Evolutionary conservation across 768 basidiomycete genomes (phyloP).

Genomic region (Suillus hirtellus): DNA sequence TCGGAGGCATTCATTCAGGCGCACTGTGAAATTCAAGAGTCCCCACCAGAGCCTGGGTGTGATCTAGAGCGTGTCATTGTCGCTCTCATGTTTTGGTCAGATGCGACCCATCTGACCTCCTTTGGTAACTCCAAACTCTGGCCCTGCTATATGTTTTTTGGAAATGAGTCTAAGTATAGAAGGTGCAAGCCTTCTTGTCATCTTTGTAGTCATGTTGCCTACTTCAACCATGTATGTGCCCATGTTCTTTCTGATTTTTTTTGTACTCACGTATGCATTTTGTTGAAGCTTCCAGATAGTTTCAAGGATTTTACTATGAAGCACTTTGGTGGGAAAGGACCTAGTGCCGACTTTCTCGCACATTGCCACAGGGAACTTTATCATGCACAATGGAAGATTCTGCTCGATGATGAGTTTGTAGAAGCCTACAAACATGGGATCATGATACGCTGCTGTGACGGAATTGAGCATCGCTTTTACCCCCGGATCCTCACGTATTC

Average conservation of each 20-base stretch:
- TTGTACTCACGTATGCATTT: neutral
- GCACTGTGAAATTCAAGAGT: slow-evolving; percentile 19
- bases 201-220: slow-evolving; percentile 15
- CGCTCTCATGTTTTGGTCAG: slow-evolving; percentile 33
- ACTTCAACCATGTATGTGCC: slow-evolving; percentile 13
- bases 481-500: slow-evolving; percentile 31
- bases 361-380: too few relatives aligned
- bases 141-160: slow-evolving; percentile 27
- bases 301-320: slow-evolving; percentile 18
- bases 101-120: slow-evolving; percentile 32
- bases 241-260: neutral
- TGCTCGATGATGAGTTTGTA: too few relatives aligned
- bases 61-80: slow-evolving; percentile 17
- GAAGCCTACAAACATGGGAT: slow-evolving; percentile 9
- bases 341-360: neutral
- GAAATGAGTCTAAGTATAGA: slow-evolving; percentile 24
- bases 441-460: slow-evolving; percentile 15
- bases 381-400: too few relatives aligned
- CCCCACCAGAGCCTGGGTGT: slow-evolving; percentile 19
- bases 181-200: slow-evolving; percentile 19
- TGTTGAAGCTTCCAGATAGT: slow-evolving; percentile 15
- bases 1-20: slow-evolving; percentile 20
- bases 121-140: slow-evolving; percentile 32
- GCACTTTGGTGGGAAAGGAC: slow-evolving; percentile 7
- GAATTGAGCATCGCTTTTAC: slow-evolving; percentile 17